A percentile compares a stretch with the other conserved stretches of the same genome.
Conservation (phyloP, 495 filamentous ascomycete genomes). For the Hypoxylon subgilvum region DNA sequence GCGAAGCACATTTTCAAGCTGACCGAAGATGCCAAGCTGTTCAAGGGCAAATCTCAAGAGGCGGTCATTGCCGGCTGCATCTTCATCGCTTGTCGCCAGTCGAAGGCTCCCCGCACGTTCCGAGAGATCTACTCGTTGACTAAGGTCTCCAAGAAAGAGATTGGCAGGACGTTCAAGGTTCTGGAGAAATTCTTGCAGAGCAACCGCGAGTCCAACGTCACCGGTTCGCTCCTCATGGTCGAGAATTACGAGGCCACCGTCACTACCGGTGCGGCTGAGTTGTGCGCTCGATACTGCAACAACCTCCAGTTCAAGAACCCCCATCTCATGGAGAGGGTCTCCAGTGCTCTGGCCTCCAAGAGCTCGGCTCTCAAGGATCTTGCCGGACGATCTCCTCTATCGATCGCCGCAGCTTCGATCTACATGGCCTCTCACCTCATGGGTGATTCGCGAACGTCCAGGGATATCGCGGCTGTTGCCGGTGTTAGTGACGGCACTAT, state of each 20-base stretch:
- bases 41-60: conserved; percentile 95
- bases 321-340: conserved; percentile 70
- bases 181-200: conserved; percentile 83
- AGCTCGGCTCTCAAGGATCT: conserved; percentile 75
- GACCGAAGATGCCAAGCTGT: conserved; percentile 85
- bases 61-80: conserved; percentile 94
- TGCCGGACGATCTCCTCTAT: conserved; percentile 91
- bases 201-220: conserved; percentile 47
- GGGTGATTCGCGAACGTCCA: conserved; percentile 76
- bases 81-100: conserved; percentile 94
- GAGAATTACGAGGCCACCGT: conserved; percentile 74
- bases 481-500: conserved; percentile 96
- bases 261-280: conserved; percentile 80
- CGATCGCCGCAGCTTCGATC: conserved; percentile 92
- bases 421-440: conserved; percentile 90
- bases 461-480: conserved; percentile 80
- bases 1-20: conserved; percentile 95
- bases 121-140: conserved; percentile 90
- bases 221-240: conserved; percentile 37
- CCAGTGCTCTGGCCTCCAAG: conserved; percentile 73
- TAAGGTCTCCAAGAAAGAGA: conserved; percentile 95
- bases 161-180: conserved; percentile 91
- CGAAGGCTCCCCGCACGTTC: conserved; percentile 84
- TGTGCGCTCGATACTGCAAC: conserved; percentile 88
- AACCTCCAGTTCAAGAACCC: conserved; percentile 70